These are phyloP conservation scores for Trypanosoma lewisi DNA, from an alignment of 208 protist genomes.

Conservation along the genomic window DNA sequence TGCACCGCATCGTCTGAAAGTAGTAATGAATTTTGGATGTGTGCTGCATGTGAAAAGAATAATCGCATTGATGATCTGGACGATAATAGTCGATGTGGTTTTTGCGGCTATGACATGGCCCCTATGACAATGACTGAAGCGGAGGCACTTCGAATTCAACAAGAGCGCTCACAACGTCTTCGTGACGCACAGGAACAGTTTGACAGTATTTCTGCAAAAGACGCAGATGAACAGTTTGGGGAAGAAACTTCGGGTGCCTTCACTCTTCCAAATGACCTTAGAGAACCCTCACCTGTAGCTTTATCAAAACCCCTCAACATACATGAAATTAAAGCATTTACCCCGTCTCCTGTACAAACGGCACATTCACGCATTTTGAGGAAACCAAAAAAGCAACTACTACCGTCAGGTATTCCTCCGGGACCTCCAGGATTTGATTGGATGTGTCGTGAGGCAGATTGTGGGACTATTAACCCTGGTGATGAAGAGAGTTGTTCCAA, in stretches of 20 bases:
- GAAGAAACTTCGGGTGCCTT: conserved; percentile 48
- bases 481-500: conserved; percentile 70
- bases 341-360: conserved; percentile 15
- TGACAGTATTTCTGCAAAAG: conserved; percentile 52
- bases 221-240: conserved; percentile 65
- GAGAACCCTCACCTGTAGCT: background rate
- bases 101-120: conserved; percentile 88
- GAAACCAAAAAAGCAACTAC: conserved; percentile 11
- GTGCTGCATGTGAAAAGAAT: conserved; percentile 80
- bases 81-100: conserved; percentile 84
- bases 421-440: conserved; percentile 84
- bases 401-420: conserved; percentile 24
- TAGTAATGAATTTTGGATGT: conserved; percentile 83
- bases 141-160: conserved; percentile 36
- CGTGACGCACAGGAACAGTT: conserved; percentile 59
- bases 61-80: conserved; percentile 84
- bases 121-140: conserved; percentile 53
- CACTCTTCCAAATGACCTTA: conserved; percentile 7
- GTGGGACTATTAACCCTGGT: conserved; percentile 68
- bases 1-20: conserved; percentile 37
- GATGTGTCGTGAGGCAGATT: conserved; percentile 72
- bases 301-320: conserved; percentile 3
- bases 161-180: conserved; percentile 33
- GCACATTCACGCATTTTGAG: conserved; percentile 21
- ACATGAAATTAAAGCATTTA: conserved; percentile 25